Conservation (phyloP, 2,329 filamentous ascomycete species). For the Aaosphaeria arxii region DNA sequence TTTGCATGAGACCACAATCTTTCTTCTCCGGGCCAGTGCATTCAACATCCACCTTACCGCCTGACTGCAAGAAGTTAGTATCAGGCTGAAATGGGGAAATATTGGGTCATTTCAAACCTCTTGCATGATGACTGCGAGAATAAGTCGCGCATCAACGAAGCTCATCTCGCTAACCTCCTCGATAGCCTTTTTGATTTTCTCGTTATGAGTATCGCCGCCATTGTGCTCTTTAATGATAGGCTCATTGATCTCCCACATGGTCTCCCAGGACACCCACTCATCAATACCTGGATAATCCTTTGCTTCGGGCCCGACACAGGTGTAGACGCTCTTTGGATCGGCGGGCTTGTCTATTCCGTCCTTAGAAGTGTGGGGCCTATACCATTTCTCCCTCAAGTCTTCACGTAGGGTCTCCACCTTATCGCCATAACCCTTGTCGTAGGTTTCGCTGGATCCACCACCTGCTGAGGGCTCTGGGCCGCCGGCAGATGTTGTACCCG, state of each 20-base stretch:
- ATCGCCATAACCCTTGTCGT: no score
- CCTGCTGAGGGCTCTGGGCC: no score
- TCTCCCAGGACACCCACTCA: constrained; percentile 10
- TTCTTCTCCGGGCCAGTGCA: constrained; percentile 7
- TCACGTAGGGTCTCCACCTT: no score
- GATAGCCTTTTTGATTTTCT: constrained; percentile 9
- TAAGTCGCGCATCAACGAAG: constrained; percentile 13
- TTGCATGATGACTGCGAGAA: constrained; percentile 13
- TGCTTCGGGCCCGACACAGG: constrained; percentile 2
- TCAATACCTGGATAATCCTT: constrained; percentile 5
- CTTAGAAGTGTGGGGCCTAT: no score
- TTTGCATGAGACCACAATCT: constrained; percentile 17
- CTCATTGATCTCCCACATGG: constrained; percentile 13
- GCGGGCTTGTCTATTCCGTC: neutral
- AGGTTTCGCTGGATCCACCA: no score
- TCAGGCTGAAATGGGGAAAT: neutral
- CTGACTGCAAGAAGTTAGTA: constrained; percentile 7
- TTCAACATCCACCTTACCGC: constrained; percentile 7
- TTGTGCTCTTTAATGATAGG: constrained; percentile 5
- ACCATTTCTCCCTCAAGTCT: no score
- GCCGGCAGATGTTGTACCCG: no score
- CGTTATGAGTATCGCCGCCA: constrained; percentile 1
- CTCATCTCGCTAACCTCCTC: constrained; percentile 5
- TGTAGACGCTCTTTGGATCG: constrained; percentile 2
- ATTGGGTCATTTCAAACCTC: constrained; percentile 6